Evolutionary conservation across 2,329 filamentous ascomycete genomes (phyloP), one percentile per base, ranked within the genome.

Genomic region (Chaetomium sp.): DNA sequence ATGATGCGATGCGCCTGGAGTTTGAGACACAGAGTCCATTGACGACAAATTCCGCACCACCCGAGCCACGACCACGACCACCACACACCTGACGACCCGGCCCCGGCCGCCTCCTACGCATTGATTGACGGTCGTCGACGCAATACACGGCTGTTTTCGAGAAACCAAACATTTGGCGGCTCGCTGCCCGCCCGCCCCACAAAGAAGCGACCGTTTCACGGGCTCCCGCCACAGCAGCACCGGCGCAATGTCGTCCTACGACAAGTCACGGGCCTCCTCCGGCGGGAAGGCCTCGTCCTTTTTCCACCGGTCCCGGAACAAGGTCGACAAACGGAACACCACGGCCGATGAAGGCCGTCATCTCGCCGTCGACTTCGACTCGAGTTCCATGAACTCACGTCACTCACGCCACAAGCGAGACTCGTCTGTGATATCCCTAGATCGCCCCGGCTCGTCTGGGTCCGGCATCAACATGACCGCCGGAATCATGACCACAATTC

Each of bases 221-320:
- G 59, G 33, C 56, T 34, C 57, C 61, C 56, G 49, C 53, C 19
- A 27, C 19, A 3, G 19, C 19, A 27, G 19, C 19, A 27, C 19
- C 54, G 49, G 52, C 61, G 58, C 63, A 67, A 82, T 83, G 82
- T 77, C 84, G 66, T 78, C 81, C 69, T 79, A 87, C 76, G 86
- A 89, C 76, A 90, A 91, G 76, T 79, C 86, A 67, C 85, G 88
- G 72, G 88, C 92, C 62, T 91, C 89, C 62, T 91, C 89, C 54
- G 74, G 75, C 65, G 79, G 79, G 67, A 71, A 70, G 65, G 62
- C 64, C 51, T 67, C 67, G 70, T 89, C 87, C 60, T 90, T 96
- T 77, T 96, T 96, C 76, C 91, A 89, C 67, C 84, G 91, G 68
- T 88, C 86, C 74, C 94, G 90, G 75, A 87, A 95, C 72, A 89